These are phyloP conservation scores for Puccinia novopanici DNA, from an alignment of 1,284 basidiomycete genomes.

Conservation along the genomic window DNA sequence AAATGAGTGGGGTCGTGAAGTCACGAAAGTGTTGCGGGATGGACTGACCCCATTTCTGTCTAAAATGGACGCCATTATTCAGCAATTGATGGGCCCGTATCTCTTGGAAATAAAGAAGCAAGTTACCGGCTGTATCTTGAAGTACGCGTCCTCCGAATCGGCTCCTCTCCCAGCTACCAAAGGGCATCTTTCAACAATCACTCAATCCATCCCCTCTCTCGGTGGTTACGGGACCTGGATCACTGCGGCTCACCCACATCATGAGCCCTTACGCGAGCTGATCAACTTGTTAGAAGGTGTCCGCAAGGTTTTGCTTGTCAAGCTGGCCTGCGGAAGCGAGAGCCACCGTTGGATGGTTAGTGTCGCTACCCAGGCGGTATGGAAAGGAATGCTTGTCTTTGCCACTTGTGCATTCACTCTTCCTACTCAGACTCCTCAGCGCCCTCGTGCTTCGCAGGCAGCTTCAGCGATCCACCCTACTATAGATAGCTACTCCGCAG, in stretches of 20 bases:
- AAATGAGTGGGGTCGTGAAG: conserved; percentile 28
- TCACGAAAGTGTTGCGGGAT: conserved; percentile 31
- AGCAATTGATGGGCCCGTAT: conserved; percentile 46
- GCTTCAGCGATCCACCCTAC: background rate
- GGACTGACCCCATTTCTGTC: conserved; percentile 32
- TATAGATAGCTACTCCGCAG: conserved; percentile 7
- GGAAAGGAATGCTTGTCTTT: conserved; percentile 47
- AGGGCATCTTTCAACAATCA: background rate
- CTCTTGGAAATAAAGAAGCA: conserved; percentile 27
- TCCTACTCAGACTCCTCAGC: background rate
- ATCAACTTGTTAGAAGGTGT: conserved; percentile 32
- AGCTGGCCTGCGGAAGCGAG: conserved; percentile 29
- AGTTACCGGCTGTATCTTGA: conserved; percentile 17
- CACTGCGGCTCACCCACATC: conserved; percentile 2
- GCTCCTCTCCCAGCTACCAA: background rate
- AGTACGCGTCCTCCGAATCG: conserved; percentile 6
- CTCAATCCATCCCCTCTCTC: background rate
- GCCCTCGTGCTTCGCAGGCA: background rate
- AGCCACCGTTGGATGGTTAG: conserved; percentile 47
- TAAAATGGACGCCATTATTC: conserved; percentile 39
- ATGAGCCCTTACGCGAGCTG: conserved; percentile 34
- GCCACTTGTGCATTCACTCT: conserved; percentile 24
- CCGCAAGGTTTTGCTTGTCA: conserved; percentile 25
- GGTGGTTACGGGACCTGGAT: conserved; percentile 23
- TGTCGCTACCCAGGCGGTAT: conserved; percentile 41